phyloP scores from a whole-genome alignment of 352 stramenopile genomes.

The Globisporangium takayamanum region DNA sequence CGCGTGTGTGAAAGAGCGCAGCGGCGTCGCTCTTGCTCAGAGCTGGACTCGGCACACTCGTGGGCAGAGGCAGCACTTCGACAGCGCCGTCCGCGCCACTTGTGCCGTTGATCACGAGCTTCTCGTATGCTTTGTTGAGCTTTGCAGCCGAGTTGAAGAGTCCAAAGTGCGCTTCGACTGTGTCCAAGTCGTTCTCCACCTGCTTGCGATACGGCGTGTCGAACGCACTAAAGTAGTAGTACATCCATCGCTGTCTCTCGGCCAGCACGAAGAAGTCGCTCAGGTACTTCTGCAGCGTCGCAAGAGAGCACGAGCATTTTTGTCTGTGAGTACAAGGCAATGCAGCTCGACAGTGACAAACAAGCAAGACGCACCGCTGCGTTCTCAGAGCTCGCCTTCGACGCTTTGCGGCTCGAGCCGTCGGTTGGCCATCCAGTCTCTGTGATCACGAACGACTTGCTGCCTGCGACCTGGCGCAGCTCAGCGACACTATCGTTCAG shows the following conservation, averaged over 20 bases:
- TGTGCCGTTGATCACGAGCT: constrained; percentile 16
- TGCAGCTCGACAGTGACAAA: background rate
- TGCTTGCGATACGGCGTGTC: constrained; percentile 22
- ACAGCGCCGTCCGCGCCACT: constrained; percentile 7
- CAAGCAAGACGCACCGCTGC: constrained; percentile 14
- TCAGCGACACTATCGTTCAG: constrained; percentile 43
- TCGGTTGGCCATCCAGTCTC: constrained; percentile 61
- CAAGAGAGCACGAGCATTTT: no score
- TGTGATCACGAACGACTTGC: constrained; percentile 57
- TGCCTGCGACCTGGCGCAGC: constrained; percentile 25
- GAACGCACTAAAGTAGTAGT: constrained; percentile 30
- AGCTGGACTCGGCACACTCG: constrained; percentile 1
- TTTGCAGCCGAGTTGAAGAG: constrained; percentile 24
- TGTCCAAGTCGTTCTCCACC: constrained; percentile 17
- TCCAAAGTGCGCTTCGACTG: constrained; percentile 68
- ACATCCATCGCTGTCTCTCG: constrained; percentile 22
- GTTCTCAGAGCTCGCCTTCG: constrained; percentile 26
- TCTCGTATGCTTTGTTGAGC: constrained; percentile 17
- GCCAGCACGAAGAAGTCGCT: constrained; percentile 57
- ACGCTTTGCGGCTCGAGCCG: constrained; percentile 25
- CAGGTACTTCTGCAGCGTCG: constrained; percentile 33
- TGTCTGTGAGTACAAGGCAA: background rate
- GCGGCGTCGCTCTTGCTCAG: background rate
- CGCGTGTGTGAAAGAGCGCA: background rate
- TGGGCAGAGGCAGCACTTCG: background rate